Evolutionary conservation across 2,329 filamentous ascomycete genomes (phyloP), one percentile per base, ranked within the genome.

Genomic region (Xylariaceae sp.): DNA sequence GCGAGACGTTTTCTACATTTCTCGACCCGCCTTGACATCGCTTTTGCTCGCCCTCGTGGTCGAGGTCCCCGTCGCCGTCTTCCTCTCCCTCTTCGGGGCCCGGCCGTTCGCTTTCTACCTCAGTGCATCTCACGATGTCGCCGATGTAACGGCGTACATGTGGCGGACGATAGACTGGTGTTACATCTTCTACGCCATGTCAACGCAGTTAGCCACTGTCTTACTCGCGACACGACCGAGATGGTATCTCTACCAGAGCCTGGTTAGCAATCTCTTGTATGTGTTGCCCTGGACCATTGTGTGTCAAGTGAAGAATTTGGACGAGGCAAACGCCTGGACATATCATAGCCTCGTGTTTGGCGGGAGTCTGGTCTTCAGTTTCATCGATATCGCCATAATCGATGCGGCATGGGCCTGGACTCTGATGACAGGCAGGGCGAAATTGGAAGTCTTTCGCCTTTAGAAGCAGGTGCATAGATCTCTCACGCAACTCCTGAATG

Each of bases 201-300:
- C 74, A 1, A 83, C 74, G 1, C 80, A 85, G 51, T 61, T 87
- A 0, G 78, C 80, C 0, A 72, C 78, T 0, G 64, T 87, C 0
- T 58, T 88, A 0, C 67, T 85, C 0, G 76, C 82, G 0, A 84
- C 81, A 0, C 62, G 70, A 0, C 81, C 81, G 0, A 63, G 64
- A 2, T 86, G 78, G 81, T 87, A 85, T 53, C 64, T 86, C 0
- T 77, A 73, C 41, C 81, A 86, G 55, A 79, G 76, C 3, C 60
- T 87, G 1, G 70, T 64, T 0, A 83, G 80, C 5, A 87, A 86
- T 50, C 33, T 87, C 0, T 56, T 81, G 0, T 86, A 81, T 53
- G 80, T 86, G 0, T 59, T 88, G 3, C 82, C 81, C 0, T 87
- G 82, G 81, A 81, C 82, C 0, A 74, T 87, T 28, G 78, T 73